Evolutionary conservation across 148 eudicot genomes (phyloP).

Genomic region (Euryodendron excelsum): DNA sequence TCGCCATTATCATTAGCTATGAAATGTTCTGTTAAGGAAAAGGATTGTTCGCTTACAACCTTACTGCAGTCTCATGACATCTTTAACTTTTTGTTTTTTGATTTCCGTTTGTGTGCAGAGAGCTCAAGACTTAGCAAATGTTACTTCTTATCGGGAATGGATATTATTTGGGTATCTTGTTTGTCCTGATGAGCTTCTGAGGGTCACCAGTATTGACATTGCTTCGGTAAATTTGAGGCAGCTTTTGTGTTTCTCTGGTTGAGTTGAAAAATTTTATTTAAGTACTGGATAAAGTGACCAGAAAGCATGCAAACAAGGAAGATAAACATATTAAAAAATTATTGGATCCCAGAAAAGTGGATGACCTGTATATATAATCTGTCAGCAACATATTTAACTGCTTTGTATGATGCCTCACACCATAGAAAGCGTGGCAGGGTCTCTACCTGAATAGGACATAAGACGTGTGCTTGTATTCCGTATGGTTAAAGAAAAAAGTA

Average conservation of each 20-base stretch:
- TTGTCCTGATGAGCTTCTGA: constrained; percentile 99
- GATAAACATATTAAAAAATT: neutral
- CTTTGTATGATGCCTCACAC: neutral
- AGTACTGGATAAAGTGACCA: neutral
- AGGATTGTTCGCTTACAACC: neutral
- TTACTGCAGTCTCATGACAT: neutral
- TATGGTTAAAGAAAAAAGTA: neutral
- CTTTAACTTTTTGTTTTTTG: neutral
- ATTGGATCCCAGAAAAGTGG: neutral
- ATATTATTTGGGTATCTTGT: constrained; percentile 95
- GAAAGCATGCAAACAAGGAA: neutral
- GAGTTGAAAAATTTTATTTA: neutral
- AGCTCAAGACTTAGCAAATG: constrained; percentile 99
- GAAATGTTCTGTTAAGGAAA: neutral
- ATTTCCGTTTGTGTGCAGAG: constrained; percentile 48
- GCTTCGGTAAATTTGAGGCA: constrained; percentile 60
- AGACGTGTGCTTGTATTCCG: neutral
- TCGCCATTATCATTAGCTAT: no score
- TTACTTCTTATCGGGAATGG: constrained; percentile 93
- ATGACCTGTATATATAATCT: neutral
- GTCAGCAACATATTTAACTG: neutral
- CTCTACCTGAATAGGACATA: no score
- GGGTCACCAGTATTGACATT: constrained; percentile 98
- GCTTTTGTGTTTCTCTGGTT: neutral
- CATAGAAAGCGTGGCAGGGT: no score